Evolutionary conservation across 768 basidiomycete genomes (phyloP).

Genomic region (Lactarius sp.): DNA sequence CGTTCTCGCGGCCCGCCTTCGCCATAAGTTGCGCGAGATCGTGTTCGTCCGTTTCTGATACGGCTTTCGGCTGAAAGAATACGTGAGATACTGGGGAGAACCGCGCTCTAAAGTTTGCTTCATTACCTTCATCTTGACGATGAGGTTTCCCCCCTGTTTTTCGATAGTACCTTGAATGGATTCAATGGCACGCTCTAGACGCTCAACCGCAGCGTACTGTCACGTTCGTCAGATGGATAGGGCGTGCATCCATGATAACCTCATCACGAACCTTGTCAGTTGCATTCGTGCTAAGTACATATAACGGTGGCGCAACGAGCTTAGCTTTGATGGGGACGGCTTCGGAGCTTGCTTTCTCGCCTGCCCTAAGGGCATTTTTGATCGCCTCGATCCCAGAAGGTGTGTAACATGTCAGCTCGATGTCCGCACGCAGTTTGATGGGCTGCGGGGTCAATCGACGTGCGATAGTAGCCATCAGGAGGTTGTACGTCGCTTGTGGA

Average conservation of each 20-base stretch:
- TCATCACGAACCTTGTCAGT: constrained; percentile 76
- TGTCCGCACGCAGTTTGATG: constrained; percentile 96
- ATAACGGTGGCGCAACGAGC: constrained; percentile 92
- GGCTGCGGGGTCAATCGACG: constrained; percentile 96
- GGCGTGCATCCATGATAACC: background rate
- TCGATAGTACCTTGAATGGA: constrained; percentile 82
- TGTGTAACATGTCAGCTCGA: constrained; percentile 94
- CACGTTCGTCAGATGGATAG: background rate
- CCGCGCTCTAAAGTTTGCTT: background rate
- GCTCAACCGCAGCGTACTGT: constrained; percentile 86
- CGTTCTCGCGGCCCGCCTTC: constrained; percentile 89
- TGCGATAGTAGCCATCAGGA: constrained; percentile 81
- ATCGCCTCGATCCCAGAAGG: constrained; percentile 97
- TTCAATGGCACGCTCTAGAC: constrained; percentile 90
- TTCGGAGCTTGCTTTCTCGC: constrained; percentile 83
- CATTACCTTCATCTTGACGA: constrained; percentile 94
- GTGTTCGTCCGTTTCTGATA: constrained; percentile 95
- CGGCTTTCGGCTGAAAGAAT: constrained; percentile 79
- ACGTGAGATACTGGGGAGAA: background rate
- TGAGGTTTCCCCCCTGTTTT: constrained; percentile 75
- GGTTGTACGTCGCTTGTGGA: constrained; percentile 49
- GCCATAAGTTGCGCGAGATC: constrained; percentile 97
- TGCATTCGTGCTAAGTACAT: constrained; percentile 92
- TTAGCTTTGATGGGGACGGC: constrained; percentile 96
- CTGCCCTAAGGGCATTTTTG: constrained; percentile 83